Evolutionary conservation across 2,329 filamentous ascomycete species (phyloP).

Genomic region (Cytospora schulzeri): DNA sequence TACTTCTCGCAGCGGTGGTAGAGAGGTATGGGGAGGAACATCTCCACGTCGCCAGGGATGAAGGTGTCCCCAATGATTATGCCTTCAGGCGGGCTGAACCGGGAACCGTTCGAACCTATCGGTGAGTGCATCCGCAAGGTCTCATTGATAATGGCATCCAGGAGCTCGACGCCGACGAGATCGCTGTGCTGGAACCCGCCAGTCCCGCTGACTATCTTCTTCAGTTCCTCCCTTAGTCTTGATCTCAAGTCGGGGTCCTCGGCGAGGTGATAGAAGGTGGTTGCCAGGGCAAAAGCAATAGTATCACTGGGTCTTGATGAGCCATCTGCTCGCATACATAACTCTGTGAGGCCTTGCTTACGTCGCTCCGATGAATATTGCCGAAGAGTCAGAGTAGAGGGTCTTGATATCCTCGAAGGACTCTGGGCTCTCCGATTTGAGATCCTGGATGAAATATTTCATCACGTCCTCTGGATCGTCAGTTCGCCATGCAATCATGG

Average conservation of each 20-base stretch:
- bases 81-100: background rate
- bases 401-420: slow-evolving; percentile 8
- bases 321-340: background rate
- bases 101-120: background rate
- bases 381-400: background rate
- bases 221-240: background rate
- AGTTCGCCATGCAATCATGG: background rate
- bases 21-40: background rate
- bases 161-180: slow-evolving; percentile 5
- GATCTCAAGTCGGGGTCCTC: background rate
- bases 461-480: slow-evolving; percentile 20
- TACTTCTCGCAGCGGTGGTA: slow-evolving; percentile 16
- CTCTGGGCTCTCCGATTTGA: slow-evolving; percentile 22
- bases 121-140: slow-evolving; percentile 9
- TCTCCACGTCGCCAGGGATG: background rate
- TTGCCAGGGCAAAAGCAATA: background rate
- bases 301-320: background rate
- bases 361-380: background rate
- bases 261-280: slow-evolving; percentile 7
- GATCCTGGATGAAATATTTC: slow-evolving; percentile 27
- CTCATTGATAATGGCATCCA: slow-evolving; percentile 22
- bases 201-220: background rate
- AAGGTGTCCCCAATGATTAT: background rate
- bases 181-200: slow-evolving; percentile 7
- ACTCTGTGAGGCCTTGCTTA: background rate